A percentile compares a stretch with the other conserved stretches of the same genome.
phyloP scores from a whole-genome alignment of 305 asterid species.

The Salvia sclarea region DNA sequence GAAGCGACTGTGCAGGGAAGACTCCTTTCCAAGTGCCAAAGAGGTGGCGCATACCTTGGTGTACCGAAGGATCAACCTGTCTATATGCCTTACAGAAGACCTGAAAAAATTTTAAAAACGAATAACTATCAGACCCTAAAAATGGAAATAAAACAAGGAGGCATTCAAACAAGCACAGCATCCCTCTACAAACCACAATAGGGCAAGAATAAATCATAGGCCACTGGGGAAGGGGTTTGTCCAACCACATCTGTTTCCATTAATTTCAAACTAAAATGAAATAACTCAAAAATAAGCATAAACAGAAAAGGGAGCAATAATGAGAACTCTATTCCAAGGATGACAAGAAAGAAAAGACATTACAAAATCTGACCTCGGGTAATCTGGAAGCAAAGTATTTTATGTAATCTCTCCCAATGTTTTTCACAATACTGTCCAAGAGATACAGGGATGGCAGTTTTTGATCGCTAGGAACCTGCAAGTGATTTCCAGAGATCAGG shows the following conservation, averaged over 20 bases:
- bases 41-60: constrained; percentile 91
- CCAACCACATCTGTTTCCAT: constrained; percentile 23
- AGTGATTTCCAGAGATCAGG: constrained; percentile 41
- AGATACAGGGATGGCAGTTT: constrained; percentile 94
- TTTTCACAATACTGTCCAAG: constrained; percentile 98
- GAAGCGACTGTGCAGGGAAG: constrained; percentile 77
- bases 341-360: constrained; percentile 15
- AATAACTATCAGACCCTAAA: background rate
- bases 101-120: constrained; percentile 45
- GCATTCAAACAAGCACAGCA: constrained; percentile 9
- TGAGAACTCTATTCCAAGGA: constrained; percentile 12
- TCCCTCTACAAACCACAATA: constrained; percentile 9
- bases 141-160: background rate
- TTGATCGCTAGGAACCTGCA: constrained; percentile 89
- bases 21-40: constrained; percentile 98
- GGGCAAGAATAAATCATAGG: background rate
- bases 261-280: constrained; percentile 13
- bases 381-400: constrained; percentile 74
- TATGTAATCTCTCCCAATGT: constrained; percentile 94
- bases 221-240: background rate
- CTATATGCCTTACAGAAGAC: constrained; percentile 90
- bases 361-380: constrained; percentile 78
- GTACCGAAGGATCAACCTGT: constrained; percentile 81
- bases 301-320: background rate
- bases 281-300: background rate